Evolutionary conservation across 345 rosid genomes (phyloP).

Genomic region (Linum tenue): DNA sequence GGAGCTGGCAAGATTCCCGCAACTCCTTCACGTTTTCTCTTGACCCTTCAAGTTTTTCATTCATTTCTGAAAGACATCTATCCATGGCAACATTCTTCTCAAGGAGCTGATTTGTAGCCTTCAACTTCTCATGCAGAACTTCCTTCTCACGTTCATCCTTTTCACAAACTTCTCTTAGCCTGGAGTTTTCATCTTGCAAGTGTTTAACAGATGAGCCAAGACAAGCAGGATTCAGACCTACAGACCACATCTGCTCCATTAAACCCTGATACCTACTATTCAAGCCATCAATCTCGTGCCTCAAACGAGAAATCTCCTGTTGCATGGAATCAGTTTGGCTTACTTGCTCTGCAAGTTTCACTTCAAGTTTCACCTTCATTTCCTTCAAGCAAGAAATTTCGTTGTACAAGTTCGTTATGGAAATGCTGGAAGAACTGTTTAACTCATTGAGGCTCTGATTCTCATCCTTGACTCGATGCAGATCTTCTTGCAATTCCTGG

Average conservation of each 20-base stretch:
- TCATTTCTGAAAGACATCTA: constrained; percentile 16
- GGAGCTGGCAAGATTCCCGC: constrained; percentile 52
- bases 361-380: constrained; percentile 22
- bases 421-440: constrained; percentile 40
- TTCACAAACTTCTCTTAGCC: constrained; percentile 15
- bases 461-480: constrained; percentile 6
- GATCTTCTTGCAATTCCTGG: not conserved
- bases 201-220: constrained; percentile 17
- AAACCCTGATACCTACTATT: constrained; percentile 20
- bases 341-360: constrained; percentile 13
- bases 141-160: constrained; percentile 19
- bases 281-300: constrained; percentile 21
- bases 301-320: constrained; percentile 20
- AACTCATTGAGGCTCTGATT: constrained; percentile 20
- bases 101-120: constrained; percentile 37
- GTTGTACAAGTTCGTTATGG: constrained; percentile 34
- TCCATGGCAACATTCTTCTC: constrained; percentile 42
- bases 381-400: constrained; percentile 27
- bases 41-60: constrained; percentile 18
- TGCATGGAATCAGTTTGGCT: constrained; percentile 17
- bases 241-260: constrained; percentile 17
- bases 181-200: constrained; percentile 22
- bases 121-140: constrained; percentile 39
- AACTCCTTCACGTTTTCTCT: constrained; percentile 18
- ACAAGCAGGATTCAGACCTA: constrained; percentile 17